Evolutionary conservation across 169 alveolate species (phyloP).

Genomic region (Cryptosporidium canis): DNA sequence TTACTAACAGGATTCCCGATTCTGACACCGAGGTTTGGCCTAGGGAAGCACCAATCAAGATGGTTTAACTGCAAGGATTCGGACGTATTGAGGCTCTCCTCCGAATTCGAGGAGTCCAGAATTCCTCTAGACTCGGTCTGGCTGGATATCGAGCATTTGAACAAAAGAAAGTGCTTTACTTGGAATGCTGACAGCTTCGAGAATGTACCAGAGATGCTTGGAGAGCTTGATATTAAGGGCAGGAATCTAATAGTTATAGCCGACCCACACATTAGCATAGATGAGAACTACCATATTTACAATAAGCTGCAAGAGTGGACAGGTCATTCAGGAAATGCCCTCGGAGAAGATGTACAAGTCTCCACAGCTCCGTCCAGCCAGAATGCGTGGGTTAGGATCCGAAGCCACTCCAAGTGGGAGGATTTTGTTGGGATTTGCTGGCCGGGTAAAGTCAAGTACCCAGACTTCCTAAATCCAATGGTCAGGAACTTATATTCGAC

Average conservation of each 20-base stretch:
- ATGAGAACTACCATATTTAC: slow-evolving; percentile 77
- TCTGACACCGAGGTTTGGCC: slow-evolving; percentile 84
- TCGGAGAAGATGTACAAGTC: neutral
- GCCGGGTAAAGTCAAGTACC: slow-evolving; percentile 76
- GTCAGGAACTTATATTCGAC: slow-evolving; percentile 66
- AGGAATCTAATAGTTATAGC: slow-evolving; percentile 86
- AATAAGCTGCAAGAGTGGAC: slow-evolving; percentile 28
- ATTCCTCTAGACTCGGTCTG: slow-evolving; percentile 89
- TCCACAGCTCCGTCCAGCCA: neutral
- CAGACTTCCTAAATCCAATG: slow-evolving; percentile 65
- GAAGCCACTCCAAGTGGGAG: slow-evolving; percentile 23
- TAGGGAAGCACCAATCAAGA: slow-evolving; percentile 90
- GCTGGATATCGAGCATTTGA: slow-evolving; percentile 93
- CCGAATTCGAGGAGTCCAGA: slow-evolving; percentile 75
- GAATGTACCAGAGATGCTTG: slow-evolving; percentile 79
- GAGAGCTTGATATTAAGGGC: slow-evolving; percentile 72
- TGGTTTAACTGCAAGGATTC: slow-evolving; percentile 81
- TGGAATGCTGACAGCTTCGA: slow-evolving; percentile 83
- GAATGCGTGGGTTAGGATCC: slow-evolving; percentile 28
- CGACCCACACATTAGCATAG: slow-evolving; percentile 89
- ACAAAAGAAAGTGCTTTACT: slow-evolving; percentile 86
- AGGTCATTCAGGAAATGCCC: neutral
- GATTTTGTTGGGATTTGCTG: slow-evolving; percentile 76
- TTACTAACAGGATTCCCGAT: slow-evolving; percentile 83
- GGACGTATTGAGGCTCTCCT: slow-evolving; percentile 22